phyloP scores from a whole-genome alignment of 2,329 filamentous ascomycete species.

The Pseudocercospora eumusae region DNA sequence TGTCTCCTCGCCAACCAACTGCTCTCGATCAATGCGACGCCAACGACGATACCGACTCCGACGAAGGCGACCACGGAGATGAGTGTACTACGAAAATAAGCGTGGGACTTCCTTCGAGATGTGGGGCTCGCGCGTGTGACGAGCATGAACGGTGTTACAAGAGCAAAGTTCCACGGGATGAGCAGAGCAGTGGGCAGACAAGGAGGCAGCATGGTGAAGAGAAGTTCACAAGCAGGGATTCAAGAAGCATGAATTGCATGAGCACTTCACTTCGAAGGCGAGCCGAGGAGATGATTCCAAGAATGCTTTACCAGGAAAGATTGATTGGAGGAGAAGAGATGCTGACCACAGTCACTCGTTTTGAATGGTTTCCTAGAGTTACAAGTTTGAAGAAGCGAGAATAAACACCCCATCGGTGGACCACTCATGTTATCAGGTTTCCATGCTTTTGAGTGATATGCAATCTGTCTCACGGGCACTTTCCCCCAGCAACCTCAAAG shows the following conservation, averaged over 20 bases:
- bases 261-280: neutral
- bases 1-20: neutral
- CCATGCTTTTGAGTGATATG: neutral
- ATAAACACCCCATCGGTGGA: too few species aligned
- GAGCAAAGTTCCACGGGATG: too few species aligned
- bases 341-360: conserved; percentile 32
- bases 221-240: neutral
- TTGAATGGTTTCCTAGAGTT: conserved; percentile 24
- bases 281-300: neutral
- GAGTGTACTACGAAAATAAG: too few species aligned
- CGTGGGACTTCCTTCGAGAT: too few species aligned
- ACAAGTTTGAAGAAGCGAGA: conserved; percentile 1
- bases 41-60: too few species aligned
- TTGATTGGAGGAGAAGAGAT: conserved; percentile 17
- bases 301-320: neutral
- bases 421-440: neutral
- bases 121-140: too few species aligned
- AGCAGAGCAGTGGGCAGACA: too few species aligned
- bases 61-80: too few species aligned
- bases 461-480: neutral
- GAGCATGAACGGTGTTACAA: too few species aligned
- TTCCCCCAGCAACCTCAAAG: neutral
- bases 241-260: neutral
- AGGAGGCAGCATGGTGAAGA: neutral
- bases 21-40: neutral